phyloP scores from a whole-genome alignment of 257 asterid species.

The Solanum neorickii region DNA sequence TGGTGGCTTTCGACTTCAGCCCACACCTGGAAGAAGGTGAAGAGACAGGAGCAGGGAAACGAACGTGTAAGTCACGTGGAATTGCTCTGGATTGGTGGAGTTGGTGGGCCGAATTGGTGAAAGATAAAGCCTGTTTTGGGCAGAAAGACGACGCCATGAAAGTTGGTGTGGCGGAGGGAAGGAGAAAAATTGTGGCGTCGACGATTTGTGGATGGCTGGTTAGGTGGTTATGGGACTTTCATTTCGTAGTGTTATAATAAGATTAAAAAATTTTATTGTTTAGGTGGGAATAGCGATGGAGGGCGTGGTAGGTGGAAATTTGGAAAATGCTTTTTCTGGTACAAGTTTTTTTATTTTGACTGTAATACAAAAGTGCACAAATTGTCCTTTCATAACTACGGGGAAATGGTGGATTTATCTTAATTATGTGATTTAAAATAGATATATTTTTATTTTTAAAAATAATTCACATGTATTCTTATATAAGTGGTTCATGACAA shows the following conservation, averaged over 20 bases:
- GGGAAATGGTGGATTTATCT: too few species aligned
- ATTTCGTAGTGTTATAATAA: background rate
- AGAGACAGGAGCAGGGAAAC: conserved; percentile 25
- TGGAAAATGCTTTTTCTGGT: background rate
- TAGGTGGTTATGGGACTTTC: background rate
- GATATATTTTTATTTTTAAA: too few species aligned
- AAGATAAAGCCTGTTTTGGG: conserved; percentile 19
- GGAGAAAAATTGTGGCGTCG: background rate
- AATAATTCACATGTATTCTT: too few species aligned
- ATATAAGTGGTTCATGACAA: background rate
- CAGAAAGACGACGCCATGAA: conserved; percentile 30
- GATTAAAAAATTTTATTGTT: background rate
- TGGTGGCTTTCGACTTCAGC: background rate
- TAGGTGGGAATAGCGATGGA: background rate
- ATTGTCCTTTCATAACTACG: too few species aligned
- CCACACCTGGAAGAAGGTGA: conserved; percentile 13
- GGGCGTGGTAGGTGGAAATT: conserved; percentile 5
- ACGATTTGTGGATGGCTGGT: conserved; percentile 11
- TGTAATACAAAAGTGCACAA: background rate
- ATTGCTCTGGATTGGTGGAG: conserved; percentile 8
- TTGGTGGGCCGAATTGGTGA: conserved; percentile 14
- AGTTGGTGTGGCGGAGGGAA: background rate
- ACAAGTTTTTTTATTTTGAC: background rate
- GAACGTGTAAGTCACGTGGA: conserved; percentile 15
- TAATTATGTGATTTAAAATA: too few species aligned